Evolutionary conservation across 176 grass and related monocot species (phyloP).

Genomic region (Carex pumila): DNA sequence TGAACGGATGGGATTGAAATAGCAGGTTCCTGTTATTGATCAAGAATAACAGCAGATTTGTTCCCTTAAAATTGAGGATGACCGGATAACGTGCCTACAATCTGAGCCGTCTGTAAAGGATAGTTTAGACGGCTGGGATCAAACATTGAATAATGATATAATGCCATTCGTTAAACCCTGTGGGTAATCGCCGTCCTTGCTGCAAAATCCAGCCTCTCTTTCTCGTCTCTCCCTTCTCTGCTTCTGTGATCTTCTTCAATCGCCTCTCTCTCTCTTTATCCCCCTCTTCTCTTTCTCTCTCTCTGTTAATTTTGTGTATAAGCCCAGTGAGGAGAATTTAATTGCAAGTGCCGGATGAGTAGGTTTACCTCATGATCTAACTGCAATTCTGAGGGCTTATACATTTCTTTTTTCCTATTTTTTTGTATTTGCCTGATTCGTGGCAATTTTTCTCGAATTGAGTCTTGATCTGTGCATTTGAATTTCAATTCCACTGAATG

Average conservation of each 20-base stretch:
- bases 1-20: too few species aligned
- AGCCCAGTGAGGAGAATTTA: background rate
- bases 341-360: slow-evolving; percentile 13
- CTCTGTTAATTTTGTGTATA: background rate
- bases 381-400: background rate
- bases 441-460: background rate
- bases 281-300: background rate
- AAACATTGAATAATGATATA: background rate
- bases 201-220: background rate
- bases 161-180: background rate
- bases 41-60: too few species aligned
- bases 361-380: slow-evolving; percentile 10
- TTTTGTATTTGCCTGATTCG: background rate
- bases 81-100: background rate
- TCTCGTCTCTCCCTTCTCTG: background rate
- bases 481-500: background rate
- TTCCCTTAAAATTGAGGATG: background rate
- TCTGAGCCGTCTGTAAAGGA: background rate
- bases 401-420: background rate
- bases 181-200: background rate
- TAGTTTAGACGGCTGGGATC: background rate
- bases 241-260: background rate
- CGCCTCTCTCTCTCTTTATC: background rate
- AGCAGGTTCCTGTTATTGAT: too few species aligned
- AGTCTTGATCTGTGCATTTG: background rate